These are phyloP conservation scores for Naganishia antarctica DNA, from an alignment of 768 basidiomycete genomes.

Conservation along the genomic window DNA sequence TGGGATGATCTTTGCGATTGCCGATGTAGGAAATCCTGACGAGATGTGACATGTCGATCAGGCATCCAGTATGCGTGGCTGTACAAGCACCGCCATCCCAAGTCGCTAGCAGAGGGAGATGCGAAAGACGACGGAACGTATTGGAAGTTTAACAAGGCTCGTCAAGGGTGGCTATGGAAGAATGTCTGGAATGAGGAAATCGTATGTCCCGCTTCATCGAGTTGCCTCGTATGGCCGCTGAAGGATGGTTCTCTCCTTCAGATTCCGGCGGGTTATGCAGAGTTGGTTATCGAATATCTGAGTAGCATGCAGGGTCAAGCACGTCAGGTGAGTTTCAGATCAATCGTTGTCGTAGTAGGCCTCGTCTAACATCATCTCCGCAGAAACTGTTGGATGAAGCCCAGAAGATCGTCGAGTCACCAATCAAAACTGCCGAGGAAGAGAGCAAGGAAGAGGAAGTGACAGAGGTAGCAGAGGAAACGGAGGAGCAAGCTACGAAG, in stretches of 20 bases:
- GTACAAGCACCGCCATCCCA: conserved; percentile 7
- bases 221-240: neutral
- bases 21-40: neutral
- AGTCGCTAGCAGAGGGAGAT: conserved; percentile 2
- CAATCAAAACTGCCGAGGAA: conserved; percentile 1
- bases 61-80: conserved; percentile 20
- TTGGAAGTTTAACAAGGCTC: conserved; percentile 28
- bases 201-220: neutral
- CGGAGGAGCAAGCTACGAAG: neutral
- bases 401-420: neutral
- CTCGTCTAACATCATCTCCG: neutral
- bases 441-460: neutral
- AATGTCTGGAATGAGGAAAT: conserved; percentile 22
- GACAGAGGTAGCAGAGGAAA: neutral
- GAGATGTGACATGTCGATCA: neutral
- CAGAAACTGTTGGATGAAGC: conserved; percentile 17
- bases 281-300: conserved; percentile 20
- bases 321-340: conserved; percentile 15
- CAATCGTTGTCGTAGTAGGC: neutral
- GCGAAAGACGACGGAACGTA: conserved; percentile 17
- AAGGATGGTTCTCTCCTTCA: neutral
- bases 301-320: conserved; percentile 23
- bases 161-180: conserved; percentile 21
- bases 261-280: conserved; percentile 18
- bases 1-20: too few relatives aligned